Base-by-base conservation (phyloP, 1,139 yeast genomes). In the Yamadazyma blattariae region DNA sequence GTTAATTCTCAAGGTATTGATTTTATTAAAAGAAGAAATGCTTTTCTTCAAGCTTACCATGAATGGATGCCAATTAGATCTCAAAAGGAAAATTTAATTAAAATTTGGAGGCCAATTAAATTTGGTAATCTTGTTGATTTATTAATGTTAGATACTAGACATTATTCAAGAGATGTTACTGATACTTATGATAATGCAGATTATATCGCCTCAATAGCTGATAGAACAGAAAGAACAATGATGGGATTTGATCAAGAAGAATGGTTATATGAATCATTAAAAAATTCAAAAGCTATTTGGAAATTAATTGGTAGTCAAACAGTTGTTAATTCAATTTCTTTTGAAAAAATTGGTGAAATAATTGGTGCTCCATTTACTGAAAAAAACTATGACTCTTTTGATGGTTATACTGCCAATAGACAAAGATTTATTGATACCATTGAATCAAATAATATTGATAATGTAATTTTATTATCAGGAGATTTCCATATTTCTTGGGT, bases 401-500 rank as follows among this genome's bases (percentile, higher is more conserved):
- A 28, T 28, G 30, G 30, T 19, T 28, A 28, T 21, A 28, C 30
- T 12, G 24, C 22, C 7, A 28, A 28, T 19, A 28, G 25, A 19
- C 17, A 28, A 15, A 19, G 30, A 19, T 28, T 28, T 19, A 28
- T 28, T 19, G 30, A 28, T 28, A 18, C 30, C 7, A 28, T 28
- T 3, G 30, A 16, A 9, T 10, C 10, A 4, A 28, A 28, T 11
- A 15, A 28, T 19, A 16, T 28, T 19, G 16, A 28, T 9, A 19
- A 28, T 19, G 30, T 28, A 4, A 15, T 19, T 14, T 20, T 28
- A 21, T 14, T 28, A n/a, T 28, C 30, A 3, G 30, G 30, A 19
- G 30, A 28, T 19, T 28, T 28, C 24, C 30, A 28, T 28, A 28
- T 28, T n/a, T 19, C 30, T 12, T 28, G 30, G 30, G 30, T 28